A percentile compares a stretch with the other conserved stretches of the same genome.
These are phyloP conservation scores for Nitzschia sp. DNA, from an alignment of 108 stramenopile genomes.

Conservation along the genomic window DNA sequence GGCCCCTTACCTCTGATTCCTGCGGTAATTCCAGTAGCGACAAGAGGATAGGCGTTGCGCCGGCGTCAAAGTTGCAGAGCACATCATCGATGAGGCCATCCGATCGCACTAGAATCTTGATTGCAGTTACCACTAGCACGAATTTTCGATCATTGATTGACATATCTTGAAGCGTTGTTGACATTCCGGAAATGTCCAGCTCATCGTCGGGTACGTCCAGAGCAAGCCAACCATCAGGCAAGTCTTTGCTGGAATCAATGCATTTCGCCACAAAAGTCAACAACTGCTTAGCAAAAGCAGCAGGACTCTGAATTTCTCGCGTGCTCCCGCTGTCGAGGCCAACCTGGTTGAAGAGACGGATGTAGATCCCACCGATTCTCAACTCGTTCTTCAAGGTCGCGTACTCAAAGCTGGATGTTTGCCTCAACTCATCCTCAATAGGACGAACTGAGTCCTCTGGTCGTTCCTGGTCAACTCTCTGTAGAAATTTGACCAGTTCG, in stretches of 20 bases:
- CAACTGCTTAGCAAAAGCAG: conserved; percentile 47
- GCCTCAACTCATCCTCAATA: conserved; percentile 40
- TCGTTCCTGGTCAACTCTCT: conserved; percentile 36
- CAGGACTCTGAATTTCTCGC: conserved; percentile 41
- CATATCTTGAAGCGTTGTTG: neutral
- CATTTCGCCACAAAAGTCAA: conserved; percentile 40
- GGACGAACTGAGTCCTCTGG: conserved; percentile 23
- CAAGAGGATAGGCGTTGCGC: conserved; percentile 39
- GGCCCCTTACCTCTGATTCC: conserved; percentile 44
- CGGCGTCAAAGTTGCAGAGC: conserved; percentile 21
- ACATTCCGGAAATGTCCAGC: neutral
- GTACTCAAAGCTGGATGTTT: conserved; percentile 39
- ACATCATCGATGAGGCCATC: conserved; percentile 60
- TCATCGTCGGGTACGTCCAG: conserved; percentile 2
- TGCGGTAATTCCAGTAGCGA: conserved; percentile 51
- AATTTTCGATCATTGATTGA: conserved; percentile 41
- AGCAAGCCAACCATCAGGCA: conserved; percentile 22
- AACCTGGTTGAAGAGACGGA: conserved; percentile 63
- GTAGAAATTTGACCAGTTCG: conserved; percentile 52
- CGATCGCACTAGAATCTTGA: conserved; percentile 37
- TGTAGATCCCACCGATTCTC: conserved; percentile 66
- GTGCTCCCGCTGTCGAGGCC: conserved; percentile 49
- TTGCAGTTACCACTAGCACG: conserved; percentile 38
- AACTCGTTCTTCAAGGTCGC: conserved; percentile 52
- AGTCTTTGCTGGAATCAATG: conserved; percentile 29